Evolutionary conservation across 1,284 basidiomycete genomes (phyloP), one percentile per base, ranked within the genome.

Genomic region (Boletus nobilissimus): DNA sequence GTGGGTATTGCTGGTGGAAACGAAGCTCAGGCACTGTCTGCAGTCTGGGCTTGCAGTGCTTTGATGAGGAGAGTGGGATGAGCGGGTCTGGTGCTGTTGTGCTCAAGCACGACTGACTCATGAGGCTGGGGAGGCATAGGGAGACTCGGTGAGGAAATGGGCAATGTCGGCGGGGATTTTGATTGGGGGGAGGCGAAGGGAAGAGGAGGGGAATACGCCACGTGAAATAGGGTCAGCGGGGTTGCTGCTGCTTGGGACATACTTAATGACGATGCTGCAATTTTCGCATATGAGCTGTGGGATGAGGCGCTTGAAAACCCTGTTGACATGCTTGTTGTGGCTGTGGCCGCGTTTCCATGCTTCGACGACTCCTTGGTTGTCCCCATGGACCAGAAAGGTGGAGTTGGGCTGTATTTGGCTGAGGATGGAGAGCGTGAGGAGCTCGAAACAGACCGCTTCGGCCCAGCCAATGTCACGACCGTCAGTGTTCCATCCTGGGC

Each of bases 381-480:
- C 68, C 11, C 34, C 11, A 32, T 36, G 34, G 9, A 63, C 62
- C 19, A 9, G 32, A 63, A 63, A 38, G 62, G 11, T 9, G 62
- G 62, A 63, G 32, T 10, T 34, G 24, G 36, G 36, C 16, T 16
- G 36, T 5, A n/a, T n/a, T n/a, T n/a, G n/a, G n/a, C n/a, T n/a
- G 36, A 84, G 79, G 38, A 86, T n/a, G 7, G 34, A 34, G 14
- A 18, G 1, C 18, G 57, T 1, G 3, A 60, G 38, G 14, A 71
- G 40, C 24, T 62, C 40, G 2, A 71, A 71, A 2, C n/a, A 10
- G 2, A 73, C 7, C 16, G 57, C 62, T 81, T 82, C 40, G 1
- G 84, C 84, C 84, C 84, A 86, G 1, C 80, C 77, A 13, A 87
- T 86, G 70, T 87, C 78, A 1, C 72, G 5, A 6, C 38, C 29